Evolutionary conservation across 164 flowering plant species (phyloP).

Genomic region (Piper longum): DNA sequence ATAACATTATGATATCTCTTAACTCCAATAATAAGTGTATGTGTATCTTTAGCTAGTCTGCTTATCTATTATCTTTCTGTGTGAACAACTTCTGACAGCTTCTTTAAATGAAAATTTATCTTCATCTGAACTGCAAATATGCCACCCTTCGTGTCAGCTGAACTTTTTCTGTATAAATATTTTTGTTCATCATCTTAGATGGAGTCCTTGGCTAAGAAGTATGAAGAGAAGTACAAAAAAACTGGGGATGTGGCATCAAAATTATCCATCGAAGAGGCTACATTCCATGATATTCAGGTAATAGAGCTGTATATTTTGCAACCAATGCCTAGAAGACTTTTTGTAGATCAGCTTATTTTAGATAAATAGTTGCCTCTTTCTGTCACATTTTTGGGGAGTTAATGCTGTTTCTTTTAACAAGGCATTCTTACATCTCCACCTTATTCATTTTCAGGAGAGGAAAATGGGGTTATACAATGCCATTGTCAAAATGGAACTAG

Average conservation of each 20-base stretch:
- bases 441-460: conserved; percentile 35
- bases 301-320: neutral
- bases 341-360: neutral
- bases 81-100: too few species aligned
- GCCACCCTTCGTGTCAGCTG: neutral
- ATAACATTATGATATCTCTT: conserved; percentile 10
- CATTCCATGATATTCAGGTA: conserved; percentile 86
- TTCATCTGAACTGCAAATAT: neutral
- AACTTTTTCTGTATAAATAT: too few species aligned
- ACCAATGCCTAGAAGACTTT: neutral
- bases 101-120: too few species aligned
- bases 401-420: too few species aligned
- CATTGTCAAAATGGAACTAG: conserved; percentile 76
- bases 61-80: too few species aligned
- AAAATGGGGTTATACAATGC: conserved; percentile 77
- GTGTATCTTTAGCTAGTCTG: too few species aligned
- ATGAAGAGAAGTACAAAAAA: conserved; percentile 91
- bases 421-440: neutral
- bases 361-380: too few species aligned
- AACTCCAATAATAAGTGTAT: conserved; percentile 1
- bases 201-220: conserved; percentile 67
- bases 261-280: conserved; percentile 84
- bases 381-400: too few species aligned
- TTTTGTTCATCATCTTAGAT: conserved; percentile 23
- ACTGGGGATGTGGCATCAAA: conserved; percentile 81